These are phyloP conservation scores for Cylindrodendrum hubeiense DNA, from an alignment of 2,329 filamentous ascomycete genomes.

Conservation along the genomic window DNA sequence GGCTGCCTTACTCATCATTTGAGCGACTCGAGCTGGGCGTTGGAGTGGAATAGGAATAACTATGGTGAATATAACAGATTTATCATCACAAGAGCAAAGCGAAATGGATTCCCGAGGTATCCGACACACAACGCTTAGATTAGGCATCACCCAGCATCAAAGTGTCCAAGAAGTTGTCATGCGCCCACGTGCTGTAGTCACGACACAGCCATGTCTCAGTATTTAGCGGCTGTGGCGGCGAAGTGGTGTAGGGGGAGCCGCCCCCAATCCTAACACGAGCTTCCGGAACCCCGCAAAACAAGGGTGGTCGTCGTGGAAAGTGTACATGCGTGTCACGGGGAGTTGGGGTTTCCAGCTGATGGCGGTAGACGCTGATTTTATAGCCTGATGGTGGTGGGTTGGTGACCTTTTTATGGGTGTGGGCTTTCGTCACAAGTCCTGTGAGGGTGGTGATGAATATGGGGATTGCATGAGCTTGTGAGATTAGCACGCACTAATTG, in stretches of 20 bases:
- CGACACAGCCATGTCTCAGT: slow-evolving; percentile 12
- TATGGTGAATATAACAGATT: background rate
- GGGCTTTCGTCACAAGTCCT: slow-evolving; percentile 12
- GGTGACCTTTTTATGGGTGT: slow-evolving; percentile 12
- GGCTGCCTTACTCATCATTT: background rate
- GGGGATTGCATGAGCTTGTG: background rate
- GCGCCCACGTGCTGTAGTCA: slow-evolving; percentile 27
- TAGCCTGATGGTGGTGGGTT: slow-evolving; percentile 10
- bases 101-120: background rate
- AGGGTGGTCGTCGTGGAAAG: background rate
- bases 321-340: background rate
- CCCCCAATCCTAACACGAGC: slow-evolving; percentile 3
- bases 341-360: background rate
- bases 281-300: background rate
- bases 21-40: background rate
- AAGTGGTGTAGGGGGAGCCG: slow-evolving; percentile 1
- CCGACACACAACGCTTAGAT: slow-evolving; percentile 4
- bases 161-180: slow-evolving; percentile 9
- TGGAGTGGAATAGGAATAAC: background rate
- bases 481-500: too few species aligned
- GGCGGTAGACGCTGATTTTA: background rate
- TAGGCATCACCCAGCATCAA: slow-evolving; percentile 9
- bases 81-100: background rate
- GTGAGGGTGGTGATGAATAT: background rate
- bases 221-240: slow-evolving; percentile 14